These are phyloP conservation scores for Trichoderma gracile DNA, from an alignment of 2,329 filamentous ascomycete genomes.

Conservation along the genomic window DNA sequence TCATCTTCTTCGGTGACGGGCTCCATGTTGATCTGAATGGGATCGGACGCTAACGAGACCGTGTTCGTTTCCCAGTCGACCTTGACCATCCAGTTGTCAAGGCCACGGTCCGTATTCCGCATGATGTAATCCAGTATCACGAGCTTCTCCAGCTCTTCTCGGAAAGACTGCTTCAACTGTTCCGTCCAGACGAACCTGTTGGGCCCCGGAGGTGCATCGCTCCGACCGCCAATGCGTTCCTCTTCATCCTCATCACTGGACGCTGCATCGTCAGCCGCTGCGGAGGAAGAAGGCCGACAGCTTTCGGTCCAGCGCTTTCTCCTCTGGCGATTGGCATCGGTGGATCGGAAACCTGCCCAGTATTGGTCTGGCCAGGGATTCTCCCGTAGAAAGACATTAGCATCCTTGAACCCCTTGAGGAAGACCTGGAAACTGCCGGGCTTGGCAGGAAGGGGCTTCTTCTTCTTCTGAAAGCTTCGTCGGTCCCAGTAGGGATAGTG, in stretches of 20 bases:
- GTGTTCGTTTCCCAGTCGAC: conserved; percentile 82
- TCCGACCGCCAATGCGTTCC: conserved; percentile 43
- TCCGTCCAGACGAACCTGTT: conserved; percentile 84
- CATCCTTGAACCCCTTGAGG: conserved; percentile 94
- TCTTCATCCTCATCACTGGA: conserved; percentile 65
- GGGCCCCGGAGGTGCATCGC: conserved; percentile 43
- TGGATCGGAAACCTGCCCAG: conserved; percentile 66
- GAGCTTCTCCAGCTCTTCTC: conserved; percentile 93
- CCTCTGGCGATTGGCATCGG: conserved; percentile 65
- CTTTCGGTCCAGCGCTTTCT: conserved; percentile 77
- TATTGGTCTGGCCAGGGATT: conserved; percentile 96
- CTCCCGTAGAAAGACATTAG: conserved; percentile 90
- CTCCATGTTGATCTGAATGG: conserved; percentile 66
- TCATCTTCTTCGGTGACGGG: conserved; percentile 45
- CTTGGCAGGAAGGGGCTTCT: conserved; percentile 84
- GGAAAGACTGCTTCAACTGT: conserved; percentile 81
- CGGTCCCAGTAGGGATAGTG: conserved; percentile 98
- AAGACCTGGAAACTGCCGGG: conserved; percentile 97
- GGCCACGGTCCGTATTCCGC: conserved; percentile 93
- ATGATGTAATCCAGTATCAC: conserved; percentile 99
- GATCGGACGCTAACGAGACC: conserved; percentile 84
- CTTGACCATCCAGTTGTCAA: conserved; percentile 99
- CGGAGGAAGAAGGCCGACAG: conserved; percentile 64
- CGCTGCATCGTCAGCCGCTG: conserved; percentile 61
- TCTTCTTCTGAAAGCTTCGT: conserved; percentile 81